Evolutionary conservation across 1,139 yeast species (phyloP).

Genomic region (Sugiyamaella pinicola): DNA sequence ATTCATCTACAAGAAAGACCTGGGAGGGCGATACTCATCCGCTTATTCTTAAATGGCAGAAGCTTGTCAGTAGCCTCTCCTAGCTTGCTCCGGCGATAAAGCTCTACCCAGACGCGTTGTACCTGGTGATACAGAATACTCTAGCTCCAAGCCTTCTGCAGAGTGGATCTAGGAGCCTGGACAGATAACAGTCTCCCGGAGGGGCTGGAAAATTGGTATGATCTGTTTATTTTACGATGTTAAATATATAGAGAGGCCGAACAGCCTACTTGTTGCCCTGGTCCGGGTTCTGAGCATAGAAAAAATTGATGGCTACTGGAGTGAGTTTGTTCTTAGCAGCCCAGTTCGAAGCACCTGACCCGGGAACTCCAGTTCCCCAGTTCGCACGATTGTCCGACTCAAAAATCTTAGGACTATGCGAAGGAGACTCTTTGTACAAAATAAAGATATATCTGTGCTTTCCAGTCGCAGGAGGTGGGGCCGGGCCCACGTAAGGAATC

Average conservation of each 20-base stretch:
- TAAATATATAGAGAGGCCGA: neutral
- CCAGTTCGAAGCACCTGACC: conserved; percentile 78
- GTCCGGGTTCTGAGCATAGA: conserved; percentile 66
- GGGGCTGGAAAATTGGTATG: neutral
- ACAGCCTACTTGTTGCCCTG: conserved; percentile 35
- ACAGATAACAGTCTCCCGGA: too few species aligned
- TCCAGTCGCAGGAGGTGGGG: conserved; percentile 81
- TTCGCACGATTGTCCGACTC: conserved; percentile 65
- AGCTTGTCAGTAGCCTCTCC: conserved; percentile 6
- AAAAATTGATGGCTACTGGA: conserved; percentile 77
- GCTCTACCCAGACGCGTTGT: neutral
- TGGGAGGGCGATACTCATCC: conserved; percentile 43
- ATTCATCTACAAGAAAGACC: conserved; percentile 47
- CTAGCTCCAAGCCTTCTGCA: too few species aligned
- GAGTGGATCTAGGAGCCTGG: too few species aligned
- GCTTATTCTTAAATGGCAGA: conserved; percentile 46
- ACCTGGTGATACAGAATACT: too few species aligned
- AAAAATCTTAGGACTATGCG: conserved; percentile 32
- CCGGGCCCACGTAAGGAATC: conserved; percentile 71
- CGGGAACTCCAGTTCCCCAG: conserved; percentile 84
- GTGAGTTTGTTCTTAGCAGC: conserved; percentile 62
- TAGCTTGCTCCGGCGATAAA: neutral
- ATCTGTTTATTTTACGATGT: neutral
- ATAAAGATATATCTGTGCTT: conserved; percentile 79
- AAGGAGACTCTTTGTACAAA: conserved; percentile 59